Conservation (phyloP, 208 protist genomes). For the Leishmania major region DNA sequence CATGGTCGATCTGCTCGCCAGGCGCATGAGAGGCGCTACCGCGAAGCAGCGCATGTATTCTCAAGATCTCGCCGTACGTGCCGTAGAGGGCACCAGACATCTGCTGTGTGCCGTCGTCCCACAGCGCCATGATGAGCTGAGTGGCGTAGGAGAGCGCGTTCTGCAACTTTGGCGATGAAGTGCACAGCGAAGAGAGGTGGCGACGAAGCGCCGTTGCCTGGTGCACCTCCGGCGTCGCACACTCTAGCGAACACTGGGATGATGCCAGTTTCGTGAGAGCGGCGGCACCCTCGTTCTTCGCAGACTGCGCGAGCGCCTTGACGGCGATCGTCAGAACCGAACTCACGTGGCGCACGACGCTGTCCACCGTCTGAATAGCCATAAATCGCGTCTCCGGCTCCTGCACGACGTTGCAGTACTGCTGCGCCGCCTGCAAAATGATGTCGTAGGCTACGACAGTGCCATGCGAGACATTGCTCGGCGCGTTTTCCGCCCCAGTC, state of each 20-base stretch:
- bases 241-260: neutral
- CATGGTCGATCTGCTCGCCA: neutral
- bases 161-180: conserved; percentile 41
- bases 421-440: conserved; percentile 63
- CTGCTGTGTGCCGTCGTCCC: conserved; percentile 89
- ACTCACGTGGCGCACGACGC: conserved; percentile 75
- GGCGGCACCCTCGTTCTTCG: conserved; percentile 1
- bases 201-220: neutral
- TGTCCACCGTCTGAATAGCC: conserved; percentile 89
- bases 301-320: conserved; percentile 2
- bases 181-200: conserved; percentile 36
- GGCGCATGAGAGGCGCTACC: neutral
- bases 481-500: neutral
- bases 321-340: conserved; percentile 40
- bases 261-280: conserved; percentile 2
- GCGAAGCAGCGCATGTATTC: conserved; percentile 16
- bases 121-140: conserved; percentile 84
- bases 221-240: neutral
- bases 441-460: conserved; percentile 50
- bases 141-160: conserved; percentile 48
- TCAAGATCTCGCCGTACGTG: conserved; percentile 69
- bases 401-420: conserved; percentile 58
- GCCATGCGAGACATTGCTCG: neutral
- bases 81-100: conserved; percentile 83
- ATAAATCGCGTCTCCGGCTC: conserved; percentile 89